Base-by-base conservation (phyloP, 192 early-diverging fungal genomes). In the Coemansia sp. region DNA sequence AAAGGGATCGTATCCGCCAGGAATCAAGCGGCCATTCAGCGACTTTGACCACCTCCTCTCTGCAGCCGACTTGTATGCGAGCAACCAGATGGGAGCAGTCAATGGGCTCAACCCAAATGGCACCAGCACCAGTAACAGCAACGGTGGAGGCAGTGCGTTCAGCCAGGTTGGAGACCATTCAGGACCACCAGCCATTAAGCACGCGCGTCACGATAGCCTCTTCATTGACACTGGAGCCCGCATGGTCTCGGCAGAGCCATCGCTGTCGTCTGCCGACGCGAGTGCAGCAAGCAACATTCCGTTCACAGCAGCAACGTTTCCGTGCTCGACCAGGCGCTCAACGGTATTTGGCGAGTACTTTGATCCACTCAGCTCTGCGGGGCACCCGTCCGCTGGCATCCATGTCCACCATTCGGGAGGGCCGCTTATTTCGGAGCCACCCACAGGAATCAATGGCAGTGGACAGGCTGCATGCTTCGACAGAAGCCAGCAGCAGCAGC, bases 21-120 rank as follows among this genome's bases (percentile, higher is more conserved):
- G 74, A 2, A 51, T 73, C 42, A 81, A 81, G 65, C 70, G 79
- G 2, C 79, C 74, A 8, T 73, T 68, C 50, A 73, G 67, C 68
- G 74, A 81, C 43, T 73, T 81, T 69, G 79, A 72, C 19, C 66
- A 68, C 20, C 74, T 81, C 13, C 65, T 81, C 11, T 72, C 70
- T 17, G 74, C 79, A 11, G 71, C 79, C 41, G 74, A 81, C 48
- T 67, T 81, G 73, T 76, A 70, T 58, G 53, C 63, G 1, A 64
- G 20, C 48, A 64, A 64, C 12, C 63, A 64, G 48, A 17, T 49
- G n/a, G 20, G 12, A 11, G 37, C 12, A 17, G 57, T 32, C n/a
- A 14, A 38, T 25, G 55, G 55, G 19, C 38, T 56, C 37, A 56
- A 56, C 19, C 13, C 37, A 6, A 22, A 22, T 7, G n/a, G 38